phyloP scores from a whole-genome alignment of 2,329 filamentous ascomycete species.

The Arthrobotrys iridis region DNA sequence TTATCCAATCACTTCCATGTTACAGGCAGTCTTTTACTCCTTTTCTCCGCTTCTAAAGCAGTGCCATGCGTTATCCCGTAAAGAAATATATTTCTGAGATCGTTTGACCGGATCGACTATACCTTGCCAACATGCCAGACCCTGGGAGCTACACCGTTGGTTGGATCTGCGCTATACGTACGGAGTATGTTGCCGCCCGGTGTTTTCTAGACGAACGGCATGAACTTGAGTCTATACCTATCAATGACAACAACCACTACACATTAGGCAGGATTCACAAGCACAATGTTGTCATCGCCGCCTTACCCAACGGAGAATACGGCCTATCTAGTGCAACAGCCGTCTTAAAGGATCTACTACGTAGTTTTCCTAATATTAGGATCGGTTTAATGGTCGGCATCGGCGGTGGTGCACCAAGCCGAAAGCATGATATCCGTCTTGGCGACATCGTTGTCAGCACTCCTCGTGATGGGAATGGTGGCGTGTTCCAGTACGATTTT shows the following conservation, averaged over 20 bases:
- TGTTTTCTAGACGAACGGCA: constrained; percentile 55
- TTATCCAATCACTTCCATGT: background rate
- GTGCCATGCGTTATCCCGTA: background rate
- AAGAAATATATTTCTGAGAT: background rate
- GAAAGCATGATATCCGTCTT: background rate
- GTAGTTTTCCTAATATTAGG: constrained; percentile 54
- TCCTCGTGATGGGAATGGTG: background rate
- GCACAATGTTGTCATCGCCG: constrained; percentile 56
- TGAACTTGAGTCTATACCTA: background rate
- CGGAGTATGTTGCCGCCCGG: constrained; percentile 55
- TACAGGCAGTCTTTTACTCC: background rate
- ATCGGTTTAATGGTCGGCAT: constrained; percentile 57
- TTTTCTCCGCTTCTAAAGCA: background rate
- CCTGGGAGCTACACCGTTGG: constrained; percentile 54
- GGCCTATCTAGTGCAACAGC: constrained; percentile 31
- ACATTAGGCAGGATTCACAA: constrained; percentile 54
- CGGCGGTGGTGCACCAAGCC: constrained; percentile 56
- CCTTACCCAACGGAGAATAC: constrained; percentile 34
- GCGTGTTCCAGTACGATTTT: constrained; percentile 41
- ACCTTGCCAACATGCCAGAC: background rate
- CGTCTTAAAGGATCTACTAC: constrained; percentile 49
- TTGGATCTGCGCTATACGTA: constrained; percentile 57
- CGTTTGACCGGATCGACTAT: background rate
- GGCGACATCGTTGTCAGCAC: background rate
- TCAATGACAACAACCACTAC: constrained; percentile 53